A percentile compares a stretch with the other conserved stretches of the same genome.
Evolutionary conservation across 768 basidiomycete species (phyloP).

Genomic region (Leccinellum luteum): DNA sequence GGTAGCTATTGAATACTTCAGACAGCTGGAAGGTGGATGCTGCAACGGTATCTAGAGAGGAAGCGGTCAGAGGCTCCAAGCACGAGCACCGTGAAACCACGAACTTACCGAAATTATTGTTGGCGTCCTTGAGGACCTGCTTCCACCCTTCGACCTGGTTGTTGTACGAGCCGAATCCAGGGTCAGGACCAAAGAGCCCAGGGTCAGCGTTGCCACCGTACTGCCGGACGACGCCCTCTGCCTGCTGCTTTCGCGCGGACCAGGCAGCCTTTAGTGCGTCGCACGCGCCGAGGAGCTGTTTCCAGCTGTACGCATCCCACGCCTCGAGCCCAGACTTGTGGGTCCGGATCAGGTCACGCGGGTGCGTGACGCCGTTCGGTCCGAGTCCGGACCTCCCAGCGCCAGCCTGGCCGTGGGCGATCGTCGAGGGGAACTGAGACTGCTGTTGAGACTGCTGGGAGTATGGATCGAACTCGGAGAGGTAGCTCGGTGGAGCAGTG

Average conservation of each 20-base stretch:
- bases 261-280: conserved; percentile 66
- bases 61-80: neutral
- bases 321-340: conserved; percentile 68
- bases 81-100: neutral
- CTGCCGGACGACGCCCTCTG: conserved; percentile 45
- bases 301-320: conserved; percentile 73
- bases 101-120: conserved; percentile 47
- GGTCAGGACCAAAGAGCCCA: conserved; percentile 22
- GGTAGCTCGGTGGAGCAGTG: conserved; percentile 21
- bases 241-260: conserved; percentile 56
- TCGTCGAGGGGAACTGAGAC: neutral
- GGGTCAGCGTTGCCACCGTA: conserved; percentile 39
- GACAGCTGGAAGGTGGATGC: conserved; percentile 75
- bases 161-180: conserved; percentile 42
- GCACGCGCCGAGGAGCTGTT: conserved; percentile 60
- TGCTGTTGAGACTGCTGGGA: conserved; percentile 13
- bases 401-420: neutral
- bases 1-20: conserved; percentile 70
- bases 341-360: conserved; percentile 61
- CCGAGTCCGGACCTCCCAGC: neutral
- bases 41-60: conserved; percentile 42
- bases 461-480: conserved; percentile 43
- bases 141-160: conserved; percentile 57
- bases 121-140: conserved; percentile 57
- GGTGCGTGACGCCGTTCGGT: conserved; percentile 44